Evolutionary conservation across 495 filamentous ascomycete species (phyloP).

Genomic region (Stereocaulon alpinum): DNA sequence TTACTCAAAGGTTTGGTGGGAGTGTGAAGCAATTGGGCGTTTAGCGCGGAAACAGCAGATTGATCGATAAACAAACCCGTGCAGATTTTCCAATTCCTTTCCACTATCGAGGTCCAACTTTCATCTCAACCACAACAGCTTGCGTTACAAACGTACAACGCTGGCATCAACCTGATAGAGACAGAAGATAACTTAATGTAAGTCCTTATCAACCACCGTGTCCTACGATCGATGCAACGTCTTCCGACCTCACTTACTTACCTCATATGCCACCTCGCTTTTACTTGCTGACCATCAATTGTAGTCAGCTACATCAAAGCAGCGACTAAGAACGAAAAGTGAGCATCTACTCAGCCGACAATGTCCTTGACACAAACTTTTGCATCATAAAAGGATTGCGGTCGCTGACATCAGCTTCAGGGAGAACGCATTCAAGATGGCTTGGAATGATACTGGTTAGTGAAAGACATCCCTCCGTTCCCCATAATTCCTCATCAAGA

Average conservation of each 20-base stretch:
- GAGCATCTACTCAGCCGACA: neutral
- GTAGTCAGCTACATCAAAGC: neutral
- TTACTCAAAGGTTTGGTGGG: too few relatives aligned
- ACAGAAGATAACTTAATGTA: neutral
- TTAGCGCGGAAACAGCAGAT: too few relatives aligned
- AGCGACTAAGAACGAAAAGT: neutral
- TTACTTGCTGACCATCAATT: neutral
- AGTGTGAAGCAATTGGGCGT: too few relatives aligned
- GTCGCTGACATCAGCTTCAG: neutral
- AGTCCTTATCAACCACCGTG: neutral
- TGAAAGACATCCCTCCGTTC: neutral
- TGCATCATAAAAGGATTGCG: neutral
- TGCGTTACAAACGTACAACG: neutral
- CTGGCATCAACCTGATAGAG: too few relatives aligned
- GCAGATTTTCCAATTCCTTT: neutral
- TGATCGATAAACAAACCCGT: conserved; percentile 9
- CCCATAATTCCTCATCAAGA: neutral
- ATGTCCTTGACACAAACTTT: neutral
- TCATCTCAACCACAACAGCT: neutral
- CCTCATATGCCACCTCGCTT: neutral
- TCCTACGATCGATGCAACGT: neutral
- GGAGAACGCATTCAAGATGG: neutral
- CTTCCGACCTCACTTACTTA: neutral
- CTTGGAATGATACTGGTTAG: conserved; percentile 8
- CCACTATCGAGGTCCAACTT: neutral